Evolutionary conservation across 169 alveolate genomes (phyloP), one percentile per base, ranked within the genome.

Genomic region (Plasmodium berghei): DNA sequence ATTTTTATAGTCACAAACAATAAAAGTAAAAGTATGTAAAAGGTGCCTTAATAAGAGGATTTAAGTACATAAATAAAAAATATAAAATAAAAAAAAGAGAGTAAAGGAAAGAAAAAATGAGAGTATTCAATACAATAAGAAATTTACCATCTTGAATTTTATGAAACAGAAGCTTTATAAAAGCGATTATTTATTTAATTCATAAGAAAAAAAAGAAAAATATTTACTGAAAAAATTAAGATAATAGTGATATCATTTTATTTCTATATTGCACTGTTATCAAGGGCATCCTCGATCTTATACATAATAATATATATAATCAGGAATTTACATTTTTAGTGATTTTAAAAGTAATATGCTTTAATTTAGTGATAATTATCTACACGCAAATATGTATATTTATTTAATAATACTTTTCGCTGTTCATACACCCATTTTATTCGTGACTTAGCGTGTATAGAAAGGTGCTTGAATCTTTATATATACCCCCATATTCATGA

Each of bases 161-260:
- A 42, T 26, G 40, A 69, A 69, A 69, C n/a, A 26, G 62, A 69
- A 46, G 48, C 40, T 69, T 24, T 42, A 42, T 69, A 69, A 69
- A 69, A 71, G 14, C 22, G 26, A 18, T 24, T 6, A n/a, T 34
- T 26, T 22, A 71, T 42, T 52, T 71, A 71, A 40, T 49, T 52
- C 18, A 42, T 14, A 48, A 71, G 54, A 54, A 26, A 28, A 26
- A 26, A 62, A 62, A 26, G 2, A 72, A 20, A 48, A 70, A 49
- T 46, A n/a, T 9, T 34, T 3, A 34, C 42, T 26, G 64, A 10
- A 42, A 16, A 71, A 18, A 71, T 26, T 24, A 52, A 26, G 12
- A 26, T 49, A 24, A n/a, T 40, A 34, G 42, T 52, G 16, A 71
- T 24, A 40, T 18, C 9, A 22, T 72, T 9, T 20, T 26, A 10